A percentile compares a stretch with the other conserved stretches of the same genome.
Evolutionary conservation across 192 early-diverging fungal genomes (phyloP).

Genomic region (Thamnidium elegans): DNA sequence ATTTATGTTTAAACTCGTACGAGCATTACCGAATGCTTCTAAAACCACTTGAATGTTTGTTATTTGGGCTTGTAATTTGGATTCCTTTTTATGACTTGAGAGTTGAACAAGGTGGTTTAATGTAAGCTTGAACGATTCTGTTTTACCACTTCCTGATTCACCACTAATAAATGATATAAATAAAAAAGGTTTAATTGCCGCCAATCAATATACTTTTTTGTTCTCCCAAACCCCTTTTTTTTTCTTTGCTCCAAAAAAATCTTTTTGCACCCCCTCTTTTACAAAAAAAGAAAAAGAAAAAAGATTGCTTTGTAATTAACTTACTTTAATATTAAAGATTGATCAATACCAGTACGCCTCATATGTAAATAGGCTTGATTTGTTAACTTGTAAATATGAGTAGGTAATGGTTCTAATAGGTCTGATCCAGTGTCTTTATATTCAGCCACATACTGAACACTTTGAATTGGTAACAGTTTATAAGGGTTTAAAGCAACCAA

Average conservation of each 20-base stretch:
- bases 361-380: constrained; percentile 79
- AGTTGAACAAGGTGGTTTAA: constrained; percentile 68
- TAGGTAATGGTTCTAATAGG: constrained; percentile 45
- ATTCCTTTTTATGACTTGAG: constrained; percentile 68
- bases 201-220: not conserved
- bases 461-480: constrained; percentile 50
- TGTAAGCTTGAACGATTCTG: constrained; percentile 65
- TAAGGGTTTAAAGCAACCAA: constrained; percentile 64
- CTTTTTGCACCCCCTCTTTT: not conserved
- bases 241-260: too few species aligned
- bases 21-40: constrained; percentile 87
- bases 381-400: constrained; percentile 76
- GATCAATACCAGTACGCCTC: constrained; percentile 69
- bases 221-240: constrained; percentile 1
- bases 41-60: constrained; percentile 69
- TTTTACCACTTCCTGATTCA: constrained; percentile 86
- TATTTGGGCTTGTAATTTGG: constrained; percentile 67
- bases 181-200: not conserved
- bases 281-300: too few species aligned
- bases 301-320: not conserved
- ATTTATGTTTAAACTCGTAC: constrained; percentile 69
- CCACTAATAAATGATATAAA: constrained; percentile 56
- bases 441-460: constrained; percentile 66
- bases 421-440: constrained; percentile 56
- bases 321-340: constrained; percentile 36